Evolutionary conservation across 164 flowering plant species (phyloP), one percentile per base, ranked within the genome.

Genomic region (Echeveria elegans): DNA sequence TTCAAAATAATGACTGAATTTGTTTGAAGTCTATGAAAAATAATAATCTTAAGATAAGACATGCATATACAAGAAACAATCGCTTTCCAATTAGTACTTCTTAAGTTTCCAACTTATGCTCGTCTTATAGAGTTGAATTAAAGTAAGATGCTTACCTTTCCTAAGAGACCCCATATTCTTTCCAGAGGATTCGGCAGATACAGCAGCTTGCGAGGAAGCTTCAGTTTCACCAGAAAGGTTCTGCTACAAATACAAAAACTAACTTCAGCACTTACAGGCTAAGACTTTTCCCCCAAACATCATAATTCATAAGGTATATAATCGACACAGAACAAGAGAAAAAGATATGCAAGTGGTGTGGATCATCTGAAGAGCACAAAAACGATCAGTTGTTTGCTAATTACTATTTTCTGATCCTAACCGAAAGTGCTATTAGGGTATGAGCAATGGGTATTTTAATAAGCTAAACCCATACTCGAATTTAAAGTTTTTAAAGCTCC

Each of bases 61-160:
- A 56, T 14, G 34, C 19, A 24, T 7, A 30, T 30, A 24, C 15
- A 16, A 23, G 31, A 26, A 26, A 12, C 16, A 29, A 56, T 5
- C 12, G 56, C 21, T 50, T 45, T 5, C 56, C 21, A 24, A 50
- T 7, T n/a, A 21, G 56, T 50, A 50, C 10, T n/a, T 21, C n/a
- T n/a, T n/a, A n/a, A n/a, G n/a, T 50, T 50, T 50, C n/a, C 56
- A 50, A 21, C 24, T 21, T 50, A 0, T 26, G 8, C 29, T 50
- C 30, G 31, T 11, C 23, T 26, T 45, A 31, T 24, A 18, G 29
- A 40, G 28, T 38, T 34, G 50, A 3, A 23, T n/a, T 68, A 19
- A 21, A 31, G 29, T 28, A 40, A 64, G 45, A 65, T 26, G 40
- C 32, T 70, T 77, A 88, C 99, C 99, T 80, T 76, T 94, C 76